Percentiles rank a stretch among this genome's conserved stretches.
Conservation (phyloP, 2,329 filamentous ascomycete species). For the Ustilaginoidea virens region DNA sequence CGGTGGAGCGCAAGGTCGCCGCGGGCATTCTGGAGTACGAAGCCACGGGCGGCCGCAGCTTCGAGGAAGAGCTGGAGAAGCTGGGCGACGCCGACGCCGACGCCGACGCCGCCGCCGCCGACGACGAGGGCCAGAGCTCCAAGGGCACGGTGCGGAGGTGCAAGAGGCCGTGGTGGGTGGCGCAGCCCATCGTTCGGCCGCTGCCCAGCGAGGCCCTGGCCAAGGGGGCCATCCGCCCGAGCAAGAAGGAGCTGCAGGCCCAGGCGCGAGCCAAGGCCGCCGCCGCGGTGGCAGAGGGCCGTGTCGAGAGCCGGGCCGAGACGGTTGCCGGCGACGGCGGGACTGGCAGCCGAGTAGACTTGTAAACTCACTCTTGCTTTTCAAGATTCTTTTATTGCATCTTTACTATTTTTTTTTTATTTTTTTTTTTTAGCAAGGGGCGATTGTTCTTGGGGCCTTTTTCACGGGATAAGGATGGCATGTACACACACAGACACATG, state of each 20-base stretch:
- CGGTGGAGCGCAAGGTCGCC: slow-evolving; percentile 64
- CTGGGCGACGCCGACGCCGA: slow-evolving; percentile 12
- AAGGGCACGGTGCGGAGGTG: slow-evolving; percentile 55
- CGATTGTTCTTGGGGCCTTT: too few species aligned
- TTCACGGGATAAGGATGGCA: too few species aligned
- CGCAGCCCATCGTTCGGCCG: slow-evolving; percentile 73
- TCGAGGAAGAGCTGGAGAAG: slow-evolving; percentile 22
- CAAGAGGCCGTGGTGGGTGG: slow-evolving; percentile 77
- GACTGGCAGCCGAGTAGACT: too few species aligned
- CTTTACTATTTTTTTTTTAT: too few species aligned
- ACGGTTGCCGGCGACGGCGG: slow-evolving; percentile 13
- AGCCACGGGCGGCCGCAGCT: slow-evolving; percentile 31
- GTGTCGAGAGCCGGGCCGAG: slow-evolving; percentile 15
- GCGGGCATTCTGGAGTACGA: slow-evolving; percentile 56
- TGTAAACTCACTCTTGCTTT: too few species aligned
- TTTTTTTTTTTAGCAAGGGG: too few species aligned
- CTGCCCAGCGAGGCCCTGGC: slow-evolving; percentile 76
- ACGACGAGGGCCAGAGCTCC: slow-evolving; percentile 41
- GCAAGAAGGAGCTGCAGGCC: slow-evolving; percentile 45
- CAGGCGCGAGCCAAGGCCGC: slow-evolving; percentile 3
- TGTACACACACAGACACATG: too few species aligned
- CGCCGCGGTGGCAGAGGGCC: slow-evolving; percentile 21
- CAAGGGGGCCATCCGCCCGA: slow-evolving; percentile 60
- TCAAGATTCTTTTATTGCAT: too few species aligned
- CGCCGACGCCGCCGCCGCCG: slow-evolving; percentile 15